phyloP scores from a whole-genome alignment of 148 eudicot genomes.

The Spergularia marina region DNA sequence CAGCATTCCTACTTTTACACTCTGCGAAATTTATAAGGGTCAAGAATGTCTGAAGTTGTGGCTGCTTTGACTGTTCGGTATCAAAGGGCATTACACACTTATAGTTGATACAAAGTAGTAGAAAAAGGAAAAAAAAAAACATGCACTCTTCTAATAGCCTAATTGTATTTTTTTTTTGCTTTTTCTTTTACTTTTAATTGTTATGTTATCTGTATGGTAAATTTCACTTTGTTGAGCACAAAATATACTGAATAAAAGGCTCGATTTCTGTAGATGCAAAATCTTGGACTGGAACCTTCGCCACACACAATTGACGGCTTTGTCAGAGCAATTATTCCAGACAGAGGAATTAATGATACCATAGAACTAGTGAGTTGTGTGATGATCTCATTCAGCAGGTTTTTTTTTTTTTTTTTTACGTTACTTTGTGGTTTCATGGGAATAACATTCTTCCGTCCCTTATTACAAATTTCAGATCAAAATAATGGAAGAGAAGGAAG shows the following conservation, averaged over 20 bases:
- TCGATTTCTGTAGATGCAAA: conserved; percentile 66
- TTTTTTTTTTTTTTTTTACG: no score
- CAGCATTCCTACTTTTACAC: not conserved
- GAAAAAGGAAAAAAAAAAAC: not conserved
- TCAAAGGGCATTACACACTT: not conserved
- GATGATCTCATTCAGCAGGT: conserved; percentile 7
- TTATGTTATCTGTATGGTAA: not conserved
- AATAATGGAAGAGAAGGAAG: conserved; percentile 49
- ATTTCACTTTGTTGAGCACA: conserved; percentile 15
- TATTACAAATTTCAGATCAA: conserved; percentile 51
- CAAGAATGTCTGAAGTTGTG: not conserved
- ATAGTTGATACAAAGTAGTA: not conserved
- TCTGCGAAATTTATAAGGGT: not conserved
- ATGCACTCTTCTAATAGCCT: not conserved
- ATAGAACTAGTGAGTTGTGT: conserved; percentile 56
- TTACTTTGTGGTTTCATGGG: conserved; percentile 13
- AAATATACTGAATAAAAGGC: conserved; percentile 23
- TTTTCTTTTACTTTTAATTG: not conserved
- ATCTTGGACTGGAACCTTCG: conserved; percentile 76
- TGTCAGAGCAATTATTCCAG: conserved; percentile 53
- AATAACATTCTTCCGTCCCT: conserved; percentile 2
- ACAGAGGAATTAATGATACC: conserved; percentile 38
- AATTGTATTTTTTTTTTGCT: conserved; percentile 1
- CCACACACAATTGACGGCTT: conserved; percentile 56
- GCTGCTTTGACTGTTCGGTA: not conserved